Percentiles rank a stretch among this genome's conserved stretches.
phyloP scores from a whole-genome alignment of 2,329 filamentous ascomycete genomes.

The Penicillium sp. region DNA sequence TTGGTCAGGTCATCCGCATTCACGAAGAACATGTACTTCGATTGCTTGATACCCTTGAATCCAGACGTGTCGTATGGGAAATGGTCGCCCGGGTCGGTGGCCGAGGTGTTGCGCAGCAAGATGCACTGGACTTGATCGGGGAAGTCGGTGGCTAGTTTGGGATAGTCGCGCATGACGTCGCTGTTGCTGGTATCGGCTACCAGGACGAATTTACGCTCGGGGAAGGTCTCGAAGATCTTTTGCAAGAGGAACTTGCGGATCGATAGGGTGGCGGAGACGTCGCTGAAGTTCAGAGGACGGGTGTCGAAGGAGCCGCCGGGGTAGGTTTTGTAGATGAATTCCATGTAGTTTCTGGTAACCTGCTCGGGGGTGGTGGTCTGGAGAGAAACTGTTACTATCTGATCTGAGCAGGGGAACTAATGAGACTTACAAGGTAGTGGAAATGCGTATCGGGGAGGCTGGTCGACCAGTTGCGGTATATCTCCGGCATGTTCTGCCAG shows the following conservation, averaged over 20 bases:
- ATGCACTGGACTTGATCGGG: conserved; percentile 74
- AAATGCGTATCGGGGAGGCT: conserved; percentile 67
- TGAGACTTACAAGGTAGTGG: conserved; percentile 58
- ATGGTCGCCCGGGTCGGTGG: conserved; percentile 62
- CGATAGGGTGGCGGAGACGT: conserved; percentile 65
- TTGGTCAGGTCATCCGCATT: conserved; percentile 64
- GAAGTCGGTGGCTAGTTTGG: conserved; percentile 60
- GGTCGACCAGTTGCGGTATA: conserved; percentile 72
- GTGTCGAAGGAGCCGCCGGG: conserved; percentile 75
- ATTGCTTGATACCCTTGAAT: conserved; percentile 64
- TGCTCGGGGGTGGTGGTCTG: conserved; percentile 73
- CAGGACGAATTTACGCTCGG: conserved; percentile 69
- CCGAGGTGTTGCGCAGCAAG: conserved; percentile 68
- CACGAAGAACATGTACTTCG: conserved; percentile 75
- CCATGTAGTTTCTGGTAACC: conserved; percentile 71
- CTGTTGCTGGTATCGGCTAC: conserved; percentile 72
- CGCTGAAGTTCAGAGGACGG: conserved; percentile 74
- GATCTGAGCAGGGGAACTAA: neutral
- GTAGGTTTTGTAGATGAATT: conserved; percentile 72
- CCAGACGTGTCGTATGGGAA: conserved; percentile 73
- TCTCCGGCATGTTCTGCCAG: conserved; percentile 76
- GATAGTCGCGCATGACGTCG: conserved; percentile 65
- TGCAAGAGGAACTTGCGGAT: conserved; percentile 67
- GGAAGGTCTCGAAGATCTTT: conserved; percentile 71
- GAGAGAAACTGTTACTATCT: neutral